Evolutionary conservation across 1,284 basidiomycete genomes (phyloP), one percentile per base, ranked within the genome.

Genomic region (Naganishia sp.): DNA sequence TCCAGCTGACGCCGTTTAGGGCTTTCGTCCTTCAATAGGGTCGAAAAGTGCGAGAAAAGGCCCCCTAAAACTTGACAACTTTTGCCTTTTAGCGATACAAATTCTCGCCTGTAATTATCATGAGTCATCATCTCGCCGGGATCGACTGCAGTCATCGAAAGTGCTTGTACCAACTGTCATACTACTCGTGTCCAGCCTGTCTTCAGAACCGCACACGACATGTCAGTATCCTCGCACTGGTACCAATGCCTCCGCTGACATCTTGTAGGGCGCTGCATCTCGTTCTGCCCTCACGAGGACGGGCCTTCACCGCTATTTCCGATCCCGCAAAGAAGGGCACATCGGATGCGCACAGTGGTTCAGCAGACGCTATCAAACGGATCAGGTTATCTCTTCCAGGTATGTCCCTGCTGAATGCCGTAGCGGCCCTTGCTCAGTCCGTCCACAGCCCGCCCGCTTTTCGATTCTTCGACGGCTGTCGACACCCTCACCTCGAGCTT

Each of bases 301-400:
- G 48, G 43, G 59, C 59, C 21, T 61, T 61, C 23, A 61, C 48
- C 6, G 36, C 59, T 3, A 52, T 61, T 48, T 36, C 59, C 21
- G 39, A 31, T 49, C 59, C 59, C 15, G 18, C 48, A n/a, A 52
- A 61, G 28, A 18, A 18, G 5, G 33, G 46, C 48, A 23, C 48
- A 15, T 23, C 10, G 6, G 36, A 39, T 28, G 44, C 9, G 6
- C 44, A 59, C 13, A 11, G 21, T 21, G 61, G 21, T 6, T 23
- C 36, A 3, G 21, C 43, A 28, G 61, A 55, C 31, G 25, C 50
- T 6, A 45, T 63, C 18, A 66, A 66, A 44, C 42, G 59, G 43
- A 61, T 66, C 65, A 66, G 42, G 53, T 42, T 66, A 6, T 43
- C 59, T 18, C 43, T 66, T 43, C 57, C 65, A 7, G 6, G 65